phyloP scores from a whole-genome alignment of 345 rosid genomes.

The Mercurialis annua region DNA sequence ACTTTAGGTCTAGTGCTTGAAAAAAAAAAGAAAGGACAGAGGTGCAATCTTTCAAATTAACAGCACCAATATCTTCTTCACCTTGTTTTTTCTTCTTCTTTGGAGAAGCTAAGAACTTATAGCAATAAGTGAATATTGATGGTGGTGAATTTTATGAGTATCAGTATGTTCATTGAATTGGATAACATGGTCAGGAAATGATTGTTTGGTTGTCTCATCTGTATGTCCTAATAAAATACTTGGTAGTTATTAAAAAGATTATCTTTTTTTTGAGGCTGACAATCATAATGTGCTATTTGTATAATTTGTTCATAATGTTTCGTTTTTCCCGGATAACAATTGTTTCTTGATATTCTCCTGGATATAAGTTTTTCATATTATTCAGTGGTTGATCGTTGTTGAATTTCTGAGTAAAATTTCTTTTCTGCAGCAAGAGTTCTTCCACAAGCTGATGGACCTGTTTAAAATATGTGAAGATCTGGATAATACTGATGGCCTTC shows the following conservation, averaged over 20 bases:
- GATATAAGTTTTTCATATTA: background rate
- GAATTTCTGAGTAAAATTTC: constrained; percentile 19
- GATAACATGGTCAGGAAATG: background rate
- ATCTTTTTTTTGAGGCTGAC: background rate
- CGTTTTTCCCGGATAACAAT: background rate
- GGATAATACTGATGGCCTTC: constrained; percentile 61
- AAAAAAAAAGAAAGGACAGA: background rate
- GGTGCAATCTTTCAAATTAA: background rate
- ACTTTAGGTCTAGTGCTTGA: background rate
- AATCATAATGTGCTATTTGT: background rate
- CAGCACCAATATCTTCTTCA: too few relatives aligned
- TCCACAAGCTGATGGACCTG: constrained; percentile 66
- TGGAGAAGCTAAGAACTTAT: too few relatives aligned
- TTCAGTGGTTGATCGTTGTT: background rate
- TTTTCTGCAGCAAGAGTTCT: constrained; percentile 67
- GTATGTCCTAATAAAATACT: background rate
- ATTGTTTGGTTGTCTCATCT: background rate
- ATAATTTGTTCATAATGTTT: background rate
- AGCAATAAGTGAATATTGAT: background rate
- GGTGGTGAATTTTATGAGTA: background rate
- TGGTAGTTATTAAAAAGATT: background rate
- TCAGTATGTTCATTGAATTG: background rate
- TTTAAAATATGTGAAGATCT: constrained; percentile 68
- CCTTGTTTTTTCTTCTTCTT: too few relatives aligned
- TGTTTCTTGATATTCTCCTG: background rate